phyloP scores from a whole-genome alignment of 2,329 filamentous ascomycete species.

The Exophiala aquamarina region DNA sequence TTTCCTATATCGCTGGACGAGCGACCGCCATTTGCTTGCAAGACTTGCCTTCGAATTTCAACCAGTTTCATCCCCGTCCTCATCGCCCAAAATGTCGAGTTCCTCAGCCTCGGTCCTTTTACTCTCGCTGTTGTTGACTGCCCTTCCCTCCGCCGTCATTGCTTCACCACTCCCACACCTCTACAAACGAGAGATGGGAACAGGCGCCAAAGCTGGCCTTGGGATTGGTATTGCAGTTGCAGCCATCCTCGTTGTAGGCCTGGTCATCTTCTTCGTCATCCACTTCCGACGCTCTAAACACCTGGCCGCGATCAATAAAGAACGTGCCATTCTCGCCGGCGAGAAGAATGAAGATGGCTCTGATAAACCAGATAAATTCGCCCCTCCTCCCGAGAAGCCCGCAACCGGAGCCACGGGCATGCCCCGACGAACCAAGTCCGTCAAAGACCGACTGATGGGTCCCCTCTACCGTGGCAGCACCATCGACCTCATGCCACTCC shows the following conservation, averaged over 20 bases:
- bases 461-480: constrained; percentile 29
- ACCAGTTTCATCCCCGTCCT: background rate
- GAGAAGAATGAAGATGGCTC: constrained; percentile 29
- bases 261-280: constrained; percentile 25
- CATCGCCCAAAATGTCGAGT: constrained; percentile 12
- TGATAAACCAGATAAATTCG: constrained; percentile 22
- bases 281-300: constrained; percentile 26
- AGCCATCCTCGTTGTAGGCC: constrained; percentile 17
- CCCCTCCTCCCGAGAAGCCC: constrained; percentile 9
- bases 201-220: constrained; percentile 28
- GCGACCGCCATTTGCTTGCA: constrained; percentile 5
- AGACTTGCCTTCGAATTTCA: background rate
- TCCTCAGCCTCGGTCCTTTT: constrained; percentile 1
- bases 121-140: constrained; percentile 12
- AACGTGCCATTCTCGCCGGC: constrained; percentile 27
- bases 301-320: constrained; percentile 22
- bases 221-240: constrained; percentile 28
- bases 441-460: constrained; percentile 29
- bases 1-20: constrained; percentile 13
- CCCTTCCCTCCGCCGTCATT: constrained; percentile 11
- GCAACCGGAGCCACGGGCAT: constrained; percentile 9
- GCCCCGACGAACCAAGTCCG: constrained; percentile 27
- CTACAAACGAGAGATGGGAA: constrained; percentile 22
- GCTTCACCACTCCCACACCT: constrained; percentile 22
- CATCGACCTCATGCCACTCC: constrained; percentile 26